phyloP scores from a whole-genome alignment of 2,329 filamentous ascomycete species.

The Fusarium lyarnte region DNA sequence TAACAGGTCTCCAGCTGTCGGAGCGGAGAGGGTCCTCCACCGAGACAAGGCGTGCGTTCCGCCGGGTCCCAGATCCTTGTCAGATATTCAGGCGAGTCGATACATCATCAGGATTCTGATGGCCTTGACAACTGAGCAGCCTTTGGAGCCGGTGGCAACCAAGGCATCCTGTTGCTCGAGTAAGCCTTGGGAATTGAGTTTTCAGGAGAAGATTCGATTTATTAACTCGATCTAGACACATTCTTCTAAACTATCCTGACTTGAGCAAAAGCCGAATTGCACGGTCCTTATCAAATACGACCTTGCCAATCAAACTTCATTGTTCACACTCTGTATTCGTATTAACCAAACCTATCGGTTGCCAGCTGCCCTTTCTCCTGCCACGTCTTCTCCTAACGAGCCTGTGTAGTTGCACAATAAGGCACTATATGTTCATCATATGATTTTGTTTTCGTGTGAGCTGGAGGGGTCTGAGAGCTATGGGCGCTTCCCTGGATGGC shows the following conservation, averaged over 20 bases:
- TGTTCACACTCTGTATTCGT: not conserved
- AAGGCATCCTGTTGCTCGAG: not conserved
- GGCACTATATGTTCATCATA: not conserved
- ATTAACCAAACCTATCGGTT: not conserved
- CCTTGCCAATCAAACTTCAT: not conserved
- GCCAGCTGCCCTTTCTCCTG: not conserved
- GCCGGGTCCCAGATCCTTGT: constrained; percentile 10
- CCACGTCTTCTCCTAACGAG: not conserved
- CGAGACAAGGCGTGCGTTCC: constrained; percentile 13
- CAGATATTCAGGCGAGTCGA: not conserved
- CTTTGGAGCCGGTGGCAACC: not conserved
- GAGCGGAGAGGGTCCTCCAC: not conserved
- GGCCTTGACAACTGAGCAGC: not conserved
- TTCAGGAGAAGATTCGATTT: not conserved
- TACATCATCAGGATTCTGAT: constrained; percentile 1
- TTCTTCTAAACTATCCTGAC: not conserved
- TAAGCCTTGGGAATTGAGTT: not conserved
- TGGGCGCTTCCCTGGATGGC: not conserved
- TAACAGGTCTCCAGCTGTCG: not conserved
- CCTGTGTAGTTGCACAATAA: not conserved
- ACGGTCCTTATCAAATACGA: not conserved
- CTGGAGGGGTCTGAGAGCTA: not conserved
- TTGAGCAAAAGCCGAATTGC: not conserved
- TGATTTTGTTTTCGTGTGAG: not conserved
- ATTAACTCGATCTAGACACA: not conserved